Evolutionary conservation across 768 basidiomycete species (phyloP).

Genomic region (Termitomyces sp.): DNA sequence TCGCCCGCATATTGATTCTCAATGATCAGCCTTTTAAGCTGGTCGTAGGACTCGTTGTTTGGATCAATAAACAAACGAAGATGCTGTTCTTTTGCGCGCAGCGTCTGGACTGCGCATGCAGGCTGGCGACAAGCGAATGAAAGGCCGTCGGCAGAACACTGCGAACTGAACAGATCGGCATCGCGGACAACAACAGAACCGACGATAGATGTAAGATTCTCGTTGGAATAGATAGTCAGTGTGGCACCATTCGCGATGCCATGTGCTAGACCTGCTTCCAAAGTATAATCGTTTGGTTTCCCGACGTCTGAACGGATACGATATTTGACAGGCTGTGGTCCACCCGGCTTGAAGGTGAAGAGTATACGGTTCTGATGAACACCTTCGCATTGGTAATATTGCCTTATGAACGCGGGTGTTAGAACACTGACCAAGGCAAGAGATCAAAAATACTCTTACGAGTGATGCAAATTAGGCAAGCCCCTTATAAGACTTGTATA

Average conservation of each 20-base stretch:
- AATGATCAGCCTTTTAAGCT: background rate
- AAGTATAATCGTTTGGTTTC: background rate
- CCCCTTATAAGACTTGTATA: conserved; percentile 5
- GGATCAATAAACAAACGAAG: background rate
- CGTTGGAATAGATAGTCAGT: background rate
- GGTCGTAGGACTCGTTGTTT: background rate
- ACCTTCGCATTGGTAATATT: conserved; percentile 8
- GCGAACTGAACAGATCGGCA: background rate
- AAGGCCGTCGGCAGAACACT: background rate
- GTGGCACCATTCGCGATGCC: background rate
- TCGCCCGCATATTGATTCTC: background rate
- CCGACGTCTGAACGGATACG: background rate
- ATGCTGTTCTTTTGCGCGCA: background rate
- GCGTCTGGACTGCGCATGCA: conserved; percentile 1
- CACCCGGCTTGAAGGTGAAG: background rate
- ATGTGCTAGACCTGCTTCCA: background rate
- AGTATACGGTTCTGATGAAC: conserved; percentile 1
- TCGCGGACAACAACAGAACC: background rate
- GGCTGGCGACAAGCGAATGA: background rate
- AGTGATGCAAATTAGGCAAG: background rate
- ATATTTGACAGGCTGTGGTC: background rate
- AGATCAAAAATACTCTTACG: too few species aligned
- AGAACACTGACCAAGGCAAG: too few species aligned
- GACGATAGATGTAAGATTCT: background rate
- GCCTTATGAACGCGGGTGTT: too few species aligned